These are phyloP conservation scores for Neoascochyta sp. DNA, from an alignment of 2,329 filamentous ascomycete species.

Conservation along the genomic window DNA sequence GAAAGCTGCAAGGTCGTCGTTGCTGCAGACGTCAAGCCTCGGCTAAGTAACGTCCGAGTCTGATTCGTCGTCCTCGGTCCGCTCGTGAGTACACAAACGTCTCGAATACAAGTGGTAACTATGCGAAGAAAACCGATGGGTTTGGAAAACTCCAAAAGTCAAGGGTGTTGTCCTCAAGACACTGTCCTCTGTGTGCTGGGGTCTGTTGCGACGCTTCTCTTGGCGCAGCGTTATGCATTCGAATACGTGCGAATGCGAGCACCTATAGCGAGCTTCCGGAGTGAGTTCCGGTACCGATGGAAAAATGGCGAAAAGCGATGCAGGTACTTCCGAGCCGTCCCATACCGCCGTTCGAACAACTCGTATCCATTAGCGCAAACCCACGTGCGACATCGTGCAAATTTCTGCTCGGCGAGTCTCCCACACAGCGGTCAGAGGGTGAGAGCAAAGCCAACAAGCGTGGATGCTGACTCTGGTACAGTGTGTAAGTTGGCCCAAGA, in stretches of 20 bases:
- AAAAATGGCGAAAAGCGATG: slow-evolving; percentile 2
- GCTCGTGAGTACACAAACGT: slow-evolving; percentile 1
- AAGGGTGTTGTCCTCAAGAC: not conserved
- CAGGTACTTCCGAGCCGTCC: slow-evolving; percentile 5
- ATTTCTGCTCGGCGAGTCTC: slow-evolving; percentile 5
- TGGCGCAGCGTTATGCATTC: too few relatives aligned
- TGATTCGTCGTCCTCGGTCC: not conserved
- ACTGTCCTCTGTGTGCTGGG: not conserved
- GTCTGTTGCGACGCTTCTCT: too few relatives aligned
- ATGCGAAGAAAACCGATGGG: not conserved
- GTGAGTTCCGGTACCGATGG: too few relatives aligned
- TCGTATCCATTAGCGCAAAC: slow-evolving; percentile 4
- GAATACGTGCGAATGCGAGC: too few relatives aligned
- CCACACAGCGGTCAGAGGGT: slow-evolving; percentile 2
- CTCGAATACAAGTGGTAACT: slow-evolving; percentile 1
- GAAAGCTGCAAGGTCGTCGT: slow-evolving; percentile 1
- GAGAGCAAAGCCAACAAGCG: slow-evolving; percentile 6
- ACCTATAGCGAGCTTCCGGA: too few relatives aligned
- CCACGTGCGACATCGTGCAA: slow-evolving; percentile 6
- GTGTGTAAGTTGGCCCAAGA: slow-evolving; percentile 1
- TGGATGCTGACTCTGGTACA: slow-evolving; percentile 5
- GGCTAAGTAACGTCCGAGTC: slow-evolving; percentile 4
- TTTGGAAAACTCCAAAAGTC: too few relatives aligned
- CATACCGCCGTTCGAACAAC: slow-evolving; percentile 7
- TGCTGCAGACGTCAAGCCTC: slow-evolving; percentile 3